These are phyloP conservation scores for Pseudocercospora vitis DNA, from an alignment of 2,329 filamentous ascomycete species.

Conservation along the genomic window DNA sequence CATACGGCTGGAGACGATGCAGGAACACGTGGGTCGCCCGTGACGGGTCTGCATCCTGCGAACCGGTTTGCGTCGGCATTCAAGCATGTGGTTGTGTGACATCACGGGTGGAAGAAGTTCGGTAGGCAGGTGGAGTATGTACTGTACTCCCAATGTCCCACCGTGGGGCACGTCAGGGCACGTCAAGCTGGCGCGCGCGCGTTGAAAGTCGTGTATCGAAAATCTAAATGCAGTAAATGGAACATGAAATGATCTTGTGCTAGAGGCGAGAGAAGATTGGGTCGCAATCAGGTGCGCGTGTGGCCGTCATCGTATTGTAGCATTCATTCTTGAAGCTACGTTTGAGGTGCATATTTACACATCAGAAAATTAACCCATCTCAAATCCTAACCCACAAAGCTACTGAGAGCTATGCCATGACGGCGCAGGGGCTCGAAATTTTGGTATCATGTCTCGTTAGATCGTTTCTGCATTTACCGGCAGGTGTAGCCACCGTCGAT, in stretches of 20 bases:
- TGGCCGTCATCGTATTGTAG: neutral
- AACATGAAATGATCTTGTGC: neutral
- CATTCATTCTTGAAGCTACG: conserved; percentile 2
- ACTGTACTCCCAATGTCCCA: too few species aligned
- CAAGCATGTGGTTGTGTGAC: conserved; percentile 3
- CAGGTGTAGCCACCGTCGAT: conserved; percentile 52
- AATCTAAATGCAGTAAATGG: neutral
- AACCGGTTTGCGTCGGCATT: too few species aligned
- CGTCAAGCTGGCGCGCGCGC: too few species aligned
- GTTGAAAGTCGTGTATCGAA: neutral
- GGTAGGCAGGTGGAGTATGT: neutral
- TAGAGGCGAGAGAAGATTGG: neutral
- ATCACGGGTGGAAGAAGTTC: neutral
- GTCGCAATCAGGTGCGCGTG: neutral
- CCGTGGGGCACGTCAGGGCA: neutral
- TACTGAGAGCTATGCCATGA: neutral
- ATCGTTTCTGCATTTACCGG: conserved; percentile 31
- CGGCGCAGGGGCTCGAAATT: neutral
- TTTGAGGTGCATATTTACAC: neutral
- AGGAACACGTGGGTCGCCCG: too few species aligned
- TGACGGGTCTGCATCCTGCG: too few species aligned
- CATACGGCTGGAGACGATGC: too few species aligned
- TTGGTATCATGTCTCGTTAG: conserved; percentile 14
- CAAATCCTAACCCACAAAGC: neutral
- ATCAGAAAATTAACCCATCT: neutral